phyloP scores from a whole-genome alignment of 2,329 filamentous ascomycete genomes.

The Hypoxylon sp. region DNA sequence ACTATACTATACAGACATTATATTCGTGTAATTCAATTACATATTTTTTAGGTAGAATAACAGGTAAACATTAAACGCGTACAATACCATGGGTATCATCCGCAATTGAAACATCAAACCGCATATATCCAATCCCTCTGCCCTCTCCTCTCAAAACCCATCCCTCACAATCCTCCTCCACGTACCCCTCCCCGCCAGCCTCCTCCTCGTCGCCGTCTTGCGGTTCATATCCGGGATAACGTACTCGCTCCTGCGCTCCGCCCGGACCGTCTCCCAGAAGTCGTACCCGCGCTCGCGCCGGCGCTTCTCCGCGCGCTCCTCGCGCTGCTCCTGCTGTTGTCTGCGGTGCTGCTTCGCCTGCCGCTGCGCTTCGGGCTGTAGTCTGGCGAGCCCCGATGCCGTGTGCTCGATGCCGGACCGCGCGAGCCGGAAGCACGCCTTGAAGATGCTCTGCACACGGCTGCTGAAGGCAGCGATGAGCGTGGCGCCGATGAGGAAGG shows the following conservation, averaged over 20 bases:
- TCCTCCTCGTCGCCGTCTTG: conserved; percentile 36
- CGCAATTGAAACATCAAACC: conserved; percentile 1
- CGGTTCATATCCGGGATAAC: conserved; percentile 55
- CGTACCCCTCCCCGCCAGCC: conserved; percentile 35
- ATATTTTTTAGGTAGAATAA: too few species aligned
- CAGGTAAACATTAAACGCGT: too few species aligned
- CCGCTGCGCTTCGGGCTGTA: conserved; percentile 48
- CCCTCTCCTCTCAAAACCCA: conserved; percentile 4
- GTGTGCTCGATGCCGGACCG: conserved; percentile 20
- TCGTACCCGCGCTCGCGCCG: conserved; percentile 54
- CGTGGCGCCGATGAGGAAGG: conserved; percentile 61
- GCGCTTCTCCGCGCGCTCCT: conserved; percentile 35
- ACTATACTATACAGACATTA: too few species aligned
- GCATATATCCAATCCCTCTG: conserved; percentile 8
- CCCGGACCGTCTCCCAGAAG: conserved; percentile 55
- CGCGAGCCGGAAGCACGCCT: conserved; percentile 41
- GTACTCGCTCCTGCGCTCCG: conserved; percentile 49
- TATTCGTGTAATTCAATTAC: too few species aligned
- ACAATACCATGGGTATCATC: conserved; percentile 26
- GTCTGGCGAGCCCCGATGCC: conserved; percentile 35
- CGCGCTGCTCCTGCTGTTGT: conserved; percentile 40
- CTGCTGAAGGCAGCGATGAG: conserved; percentile 68
- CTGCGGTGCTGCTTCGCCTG: conserved; percentile 42
- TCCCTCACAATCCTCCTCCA: conserved; percentile 36
- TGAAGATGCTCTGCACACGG: conserved; percentile 53